Conservation (phyloP, 768 basidiomycete genomes). For the Tephrocybe sp. region DNA sequence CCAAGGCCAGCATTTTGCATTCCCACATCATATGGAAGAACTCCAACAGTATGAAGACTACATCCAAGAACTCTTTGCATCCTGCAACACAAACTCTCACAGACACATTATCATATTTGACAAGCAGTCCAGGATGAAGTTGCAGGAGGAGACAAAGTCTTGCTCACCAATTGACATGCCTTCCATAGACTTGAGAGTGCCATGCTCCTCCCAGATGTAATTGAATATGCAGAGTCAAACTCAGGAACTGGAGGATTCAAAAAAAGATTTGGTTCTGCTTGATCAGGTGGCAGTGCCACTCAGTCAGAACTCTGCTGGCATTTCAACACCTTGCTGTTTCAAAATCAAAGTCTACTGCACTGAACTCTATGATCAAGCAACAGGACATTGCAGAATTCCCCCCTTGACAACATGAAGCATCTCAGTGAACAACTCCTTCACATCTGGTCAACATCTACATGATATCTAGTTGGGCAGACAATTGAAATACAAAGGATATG, state of each 20-base stretch:
- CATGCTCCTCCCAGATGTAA: neutral
- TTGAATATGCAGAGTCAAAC: neutral
- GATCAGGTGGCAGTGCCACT: neutral
- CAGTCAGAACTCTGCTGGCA: conserved; percentile 16
- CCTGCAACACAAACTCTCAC: neutral
- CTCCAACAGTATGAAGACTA: neutral
- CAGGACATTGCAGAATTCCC: conserved; percentile 3
- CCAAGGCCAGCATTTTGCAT: neutral
- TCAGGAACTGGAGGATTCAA: neutral
- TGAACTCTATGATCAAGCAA: conserved; percentile 25
- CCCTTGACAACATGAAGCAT: conserved; percentile 19
- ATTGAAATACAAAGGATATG: too few species aligned
- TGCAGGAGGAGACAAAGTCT: conserved; percentile 5
- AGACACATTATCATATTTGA: conserved; percentile 12
- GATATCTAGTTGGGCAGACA: conserved; percentile 37
- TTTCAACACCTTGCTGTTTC: conserved; percentile 33
- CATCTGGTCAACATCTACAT: neutral
- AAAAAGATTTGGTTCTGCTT: too few species aligned
- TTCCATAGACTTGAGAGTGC: conserved; percentile 1
- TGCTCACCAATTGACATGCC: conserved; percentile 19
- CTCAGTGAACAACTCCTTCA: conserved; percentile 12
- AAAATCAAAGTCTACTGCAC: conserved; percentile 23
- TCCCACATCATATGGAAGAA: neutral
- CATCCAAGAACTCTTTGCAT: neutral
- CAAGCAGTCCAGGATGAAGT: conserved; percentile 21